Base-by-base conservation (phyloP, 306 rosid species). In the Senna siamea region DNA sequence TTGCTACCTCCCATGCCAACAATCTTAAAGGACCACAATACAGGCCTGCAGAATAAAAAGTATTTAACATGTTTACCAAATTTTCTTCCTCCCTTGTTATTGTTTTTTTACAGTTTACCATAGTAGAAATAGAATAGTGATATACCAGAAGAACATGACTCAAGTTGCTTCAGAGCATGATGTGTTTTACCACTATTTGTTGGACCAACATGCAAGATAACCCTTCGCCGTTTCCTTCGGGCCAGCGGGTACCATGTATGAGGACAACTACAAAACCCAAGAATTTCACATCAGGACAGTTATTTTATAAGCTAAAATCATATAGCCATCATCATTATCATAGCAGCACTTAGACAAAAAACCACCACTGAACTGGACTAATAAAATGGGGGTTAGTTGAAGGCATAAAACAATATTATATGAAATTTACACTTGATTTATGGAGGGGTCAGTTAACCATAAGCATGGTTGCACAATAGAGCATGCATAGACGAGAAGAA, bases 161-260 rank as follows among this genome's bases (percentile, higher is more conserved):
- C 81, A 2, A 94, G 97, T 70, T 75, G 83, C 92, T 92, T 88
- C 78, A 94, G 17, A 85, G 96, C 99, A 76, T 89, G 81, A 82
- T 92, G 57, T 4, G 99, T 94, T 87, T 94, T 94, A 70, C 99
- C 99, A 66, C 99, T 92, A 79, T 94, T 92, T 20, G 95, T 94
- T 53, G 97, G 96, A 84, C 99, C 99, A 84, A 94, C 88, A 86
- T 94, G 97, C 86, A 94, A 76, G 85, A 94, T 38, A 77, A 94
- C 83, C 86, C 76, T 92, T 61, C 97, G 92, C 22, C 41, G 87
- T 84, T 89, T 92, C 83, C 51, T 81, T 70, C 96, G 83, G 54
- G 99, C 99, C 51, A 78, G 82, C 52, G 99, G 95, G 83, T 92
- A 94, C 99, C 99, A 92, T 15, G 96, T 84, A 81, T 92, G 99